A percentile compares a stretch with the other conserved stretches of the same genome.
These are phyloP conservation scores for Atalantia buxifolia DNA, from an alignment of 345 rosid species.

Conservation along the genomic window DNA sequence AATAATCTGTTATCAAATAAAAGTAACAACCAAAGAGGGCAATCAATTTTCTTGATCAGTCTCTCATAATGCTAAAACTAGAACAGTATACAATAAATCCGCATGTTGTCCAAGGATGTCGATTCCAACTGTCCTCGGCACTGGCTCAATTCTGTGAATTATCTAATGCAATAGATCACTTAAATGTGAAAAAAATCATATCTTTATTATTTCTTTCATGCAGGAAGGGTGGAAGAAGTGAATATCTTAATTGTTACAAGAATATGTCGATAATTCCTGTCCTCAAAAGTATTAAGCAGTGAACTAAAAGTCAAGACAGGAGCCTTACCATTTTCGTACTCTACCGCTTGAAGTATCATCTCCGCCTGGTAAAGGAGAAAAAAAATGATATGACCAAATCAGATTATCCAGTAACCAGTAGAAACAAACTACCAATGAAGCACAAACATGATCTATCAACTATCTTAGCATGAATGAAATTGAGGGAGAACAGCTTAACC, in stretches of 20 bases:
- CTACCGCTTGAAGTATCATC: conserved; percentile 97
- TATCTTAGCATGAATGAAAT: not conserved
- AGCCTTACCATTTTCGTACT: conserved; percentile 77
- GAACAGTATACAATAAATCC: not conserved
- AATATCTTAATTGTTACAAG: not conserved
- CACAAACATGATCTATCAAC: not conserved
- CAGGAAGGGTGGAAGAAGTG: not conserved
- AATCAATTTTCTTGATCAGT: not conserved
- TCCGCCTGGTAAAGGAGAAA: conserved; percentile 49
- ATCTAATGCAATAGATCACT: not conserved
- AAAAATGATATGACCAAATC: conserved; percentile 9
- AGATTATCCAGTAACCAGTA: not conserved
- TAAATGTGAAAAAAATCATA: not conserved
- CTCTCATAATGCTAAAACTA: not conserved
- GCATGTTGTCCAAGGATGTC: not conserved
- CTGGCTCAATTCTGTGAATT: not conserved
- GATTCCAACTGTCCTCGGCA: not conserved
- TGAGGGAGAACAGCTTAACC: not conserved
- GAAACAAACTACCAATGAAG: not conserved
- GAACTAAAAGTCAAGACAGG: not conserved
- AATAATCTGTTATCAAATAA: not conserved
- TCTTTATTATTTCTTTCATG: not conserved
- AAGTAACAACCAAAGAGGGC: not conserved
- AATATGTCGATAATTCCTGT: not conserved
- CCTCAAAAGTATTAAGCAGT: not conserved